Evolutionary conservation across 2,329 filamentous ascomycete genomes (phyloP).

Genomic region (Pseudocercospora cruenta): DNA sequence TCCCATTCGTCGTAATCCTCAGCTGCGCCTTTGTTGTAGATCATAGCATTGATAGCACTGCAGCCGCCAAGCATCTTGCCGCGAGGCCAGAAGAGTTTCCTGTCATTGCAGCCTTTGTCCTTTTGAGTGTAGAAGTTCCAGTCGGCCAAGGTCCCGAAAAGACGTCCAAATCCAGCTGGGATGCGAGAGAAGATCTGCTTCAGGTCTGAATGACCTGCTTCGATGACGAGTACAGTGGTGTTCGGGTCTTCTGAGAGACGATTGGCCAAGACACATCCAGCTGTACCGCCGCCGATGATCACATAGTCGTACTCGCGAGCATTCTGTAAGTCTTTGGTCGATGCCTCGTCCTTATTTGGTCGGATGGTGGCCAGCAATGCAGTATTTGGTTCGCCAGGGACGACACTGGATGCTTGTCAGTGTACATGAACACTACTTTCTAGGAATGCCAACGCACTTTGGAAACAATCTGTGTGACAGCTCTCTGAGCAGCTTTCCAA

Average conservation of each 20-base stretch:
- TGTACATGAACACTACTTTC: neutral
- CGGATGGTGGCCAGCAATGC: slow-evolving; percentile 20
- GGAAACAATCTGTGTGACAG: slow-evolving; percentile 11
- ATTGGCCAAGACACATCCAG: slow-evolving; percentile 37
- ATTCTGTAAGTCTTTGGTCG: slow-evolving; percentile 16
- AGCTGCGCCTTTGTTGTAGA: slow-evolving; percentile 24
- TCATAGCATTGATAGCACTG: slow-evolving; percentile 24
- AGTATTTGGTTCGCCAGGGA: slow-evolving; percentile 25
- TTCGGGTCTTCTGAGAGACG: slow-evolving; percentile 35
- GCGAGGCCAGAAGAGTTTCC: slow-evolving; percentile 17
- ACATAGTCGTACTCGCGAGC: slow-evolving; percentile 35
- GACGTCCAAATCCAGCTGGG: slow-evolving; percentile 21
- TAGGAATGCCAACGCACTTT: neutral
- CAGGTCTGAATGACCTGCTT: slow-evolving; percentile 33
- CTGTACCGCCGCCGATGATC: slow-evolving; percentile 36
- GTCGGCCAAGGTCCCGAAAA: slow-evolving; percentile 21
- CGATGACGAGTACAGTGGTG: slow-evolving; percentile 34
- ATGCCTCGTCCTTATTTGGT: slow-evolving; percentile 10
- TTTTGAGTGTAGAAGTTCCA: slow-evolving; percentile 22
- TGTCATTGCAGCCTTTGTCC: slow-evolving; percentile 15
- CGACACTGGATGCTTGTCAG: slow-evolving; percentile 6
- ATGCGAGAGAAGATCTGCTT: slow-evolving; percentile 27
- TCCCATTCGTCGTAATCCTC: slow-evolving; percentile 26
- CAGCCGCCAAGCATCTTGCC: slow-evolving; percentile 22
- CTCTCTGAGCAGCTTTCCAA: slow-evolving; percentile 13